Percentiles rank a stretch among this genome's conserved stretches.
These are phyloP conservation scores for Neopestalotiopsis sp. DNA, from an alignment of 2,329 filamentous ascomycete genomes.

Conservation along the genomic window DNA sequence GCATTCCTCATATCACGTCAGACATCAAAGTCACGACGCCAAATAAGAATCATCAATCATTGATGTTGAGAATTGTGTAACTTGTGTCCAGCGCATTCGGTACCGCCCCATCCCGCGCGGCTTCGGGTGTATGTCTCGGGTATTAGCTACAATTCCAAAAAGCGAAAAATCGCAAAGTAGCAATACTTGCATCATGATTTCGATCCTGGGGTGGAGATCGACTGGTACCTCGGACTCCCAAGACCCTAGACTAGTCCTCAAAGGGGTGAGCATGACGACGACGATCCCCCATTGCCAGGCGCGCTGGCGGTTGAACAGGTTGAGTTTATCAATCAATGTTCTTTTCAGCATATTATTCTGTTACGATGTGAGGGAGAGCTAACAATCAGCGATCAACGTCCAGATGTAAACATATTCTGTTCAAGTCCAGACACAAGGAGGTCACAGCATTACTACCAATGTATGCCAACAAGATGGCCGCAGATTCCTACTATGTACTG, in stretches of 20 bases:
- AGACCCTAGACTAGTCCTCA: slow-evolving; percentile 2
- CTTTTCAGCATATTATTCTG: no score
- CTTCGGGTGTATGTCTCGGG: slow-evolving; percentile 10
- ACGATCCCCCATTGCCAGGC: slow-evolving; percentile 1
- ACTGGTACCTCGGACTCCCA: neutral
- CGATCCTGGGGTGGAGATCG: neutral
- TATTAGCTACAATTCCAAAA: slow-evolving; percentile 4
- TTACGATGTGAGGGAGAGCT: no score
- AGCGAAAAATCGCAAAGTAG: slow-evolving; percentile 6
- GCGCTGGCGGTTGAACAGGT: no score
- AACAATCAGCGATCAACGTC: no score
- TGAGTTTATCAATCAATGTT: no score
- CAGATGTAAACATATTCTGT: no score
- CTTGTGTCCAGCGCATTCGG: neutral
- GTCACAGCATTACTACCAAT: no score
- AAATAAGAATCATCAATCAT: neutral
- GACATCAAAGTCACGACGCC: neutral
- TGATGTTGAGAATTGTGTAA: neutral
- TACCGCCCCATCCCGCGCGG: slow-evolving; percentile 10
- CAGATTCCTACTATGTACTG: no score
- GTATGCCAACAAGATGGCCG: no score
- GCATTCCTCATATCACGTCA: neutral
- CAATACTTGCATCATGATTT: slow-evolving; percentile 6
- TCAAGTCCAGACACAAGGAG: no score
- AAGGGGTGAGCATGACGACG: slow-evolving; percentile 14